Conservation (phyloP, 805 yeast genomes). For the Sugiyamaella floridensis region DNA sequence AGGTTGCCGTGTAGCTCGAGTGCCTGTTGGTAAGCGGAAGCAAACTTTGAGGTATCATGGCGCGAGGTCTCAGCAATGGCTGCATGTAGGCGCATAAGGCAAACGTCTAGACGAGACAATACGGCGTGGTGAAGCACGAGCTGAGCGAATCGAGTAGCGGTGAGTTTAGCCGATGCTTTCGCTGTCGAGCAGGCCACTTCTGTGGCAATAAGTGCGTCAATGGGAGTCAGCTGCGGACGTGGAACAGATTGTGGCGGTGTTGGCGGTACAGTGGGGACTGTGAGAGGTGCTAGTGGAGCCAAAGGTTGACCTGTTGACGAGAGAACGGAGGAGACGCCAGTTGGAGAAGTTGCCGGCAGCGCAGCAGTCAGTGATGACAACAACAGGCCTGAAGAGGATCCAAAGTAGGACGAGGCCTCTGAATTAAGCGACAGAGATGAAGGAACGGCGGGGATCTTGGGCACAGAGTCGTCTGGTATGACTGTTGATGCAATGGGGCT, state of each 20-base stretch:
- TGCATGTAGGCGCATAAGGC: constrained; percentile 8
- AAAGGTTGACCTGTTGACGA: neutral
- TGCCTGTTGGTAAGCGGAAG: constrained; percentile 16
- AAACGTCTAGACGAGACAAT: constrained; percentile 13
- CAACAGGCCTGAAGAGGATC: neutral
- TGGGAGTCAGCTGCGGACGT: neutral
- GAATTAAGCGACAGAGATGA: neutral
- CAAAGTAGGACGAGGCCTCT: neutral
- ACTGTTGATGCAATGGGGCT: neutral
- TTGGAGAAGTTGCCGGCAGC: neutral
- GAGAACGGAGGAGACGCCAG: neutral
- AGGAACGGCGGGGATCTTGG: neutral
- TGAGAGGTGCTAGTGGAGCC: neutral
- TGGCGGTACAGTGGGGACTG: neutral
- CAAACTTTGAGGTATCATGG: constrained; percentile 16
- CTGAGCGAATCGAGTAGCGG: constrained; percentile 13
- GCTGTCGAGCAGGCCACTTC: constrained; percentile 10
- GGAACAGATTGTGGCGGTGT: neutral
- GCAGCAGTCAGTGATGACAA: neutral
- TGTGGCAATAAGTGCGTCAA: constrained; percentile 12
- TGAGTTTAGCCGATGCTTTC: constrained; percentile 7
- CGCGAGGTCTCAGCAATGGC: constrained; percentile 9
- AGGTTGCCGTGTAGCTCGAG: constrained; percentile 15
- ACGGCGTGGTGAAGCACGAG: constrained; percentile 15
- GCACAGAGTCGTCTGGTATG: neutral